Conservation (phyloP, 768 basidiomycete species). For the Amanita exitialis region DNA sequence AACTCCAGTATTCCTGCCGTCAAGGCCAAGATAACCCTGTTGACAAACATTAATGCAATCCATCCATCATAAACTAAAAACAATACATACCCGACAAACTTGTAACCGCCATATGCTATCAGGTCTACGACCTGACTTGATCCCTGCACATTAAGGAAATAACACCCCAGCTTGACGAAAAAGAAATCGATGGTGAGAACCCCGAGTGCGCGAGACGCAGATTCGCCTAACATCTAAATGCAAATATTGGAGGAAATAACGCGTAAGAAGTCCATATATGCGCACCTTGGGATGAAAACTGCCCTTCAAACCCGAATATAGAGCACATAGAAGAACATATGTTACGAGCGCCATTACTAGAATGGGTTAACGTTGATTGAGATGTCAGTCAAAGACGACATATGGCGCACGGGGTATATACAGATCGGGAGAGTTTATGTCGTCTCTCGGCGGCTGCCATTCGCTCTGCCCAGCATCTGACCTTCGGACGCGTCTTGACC, state of each 20-base stretch:
- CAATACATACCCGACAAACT: constrained; percentile 83
- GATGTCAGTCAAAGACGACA: not conserved
- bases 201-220: constrained; percentile 73
- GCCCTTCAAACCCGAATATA: constrained; percentile 73
- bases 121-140: constrained; percentile 67
- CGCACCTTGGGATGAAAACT: constrained; percentile 70
- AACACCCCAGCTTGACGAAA: constrained; percentile 87
- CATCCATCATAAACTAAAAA: not conserved
- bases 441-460: constrained; percentile 85
- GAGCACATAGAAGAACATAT: constrained; percentile 83
- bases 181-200: constrained; percentile 85
- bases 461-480: constrained; percentile 61
- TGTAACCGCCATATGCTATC: constrained; percentile 91
- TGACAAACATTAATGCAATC: not conserved
- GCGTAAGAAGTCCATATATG: not conserved
- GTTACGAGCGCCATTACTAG: constrained; percentile 93
- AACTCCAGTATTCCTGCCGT: constrained; percentile 57
- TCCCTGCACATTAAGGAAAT: constrained; percentile 81
- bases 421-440: constrained; percentile 91
- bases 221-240: constrained; percentile 64
- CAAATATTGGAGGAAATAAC: not conserved
- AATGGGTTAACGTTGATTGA: constrained; percentile 6
- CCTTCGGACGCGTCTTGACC: constrained; percentile 61
- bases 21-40: constrained; percentile 78
- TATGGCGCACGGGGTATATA: constrained; percentile 77